phyloP scores from a whole-genome alignment of 192 early-diverging fungal genomes.

The Geranomyces michiganensis region DNA sequence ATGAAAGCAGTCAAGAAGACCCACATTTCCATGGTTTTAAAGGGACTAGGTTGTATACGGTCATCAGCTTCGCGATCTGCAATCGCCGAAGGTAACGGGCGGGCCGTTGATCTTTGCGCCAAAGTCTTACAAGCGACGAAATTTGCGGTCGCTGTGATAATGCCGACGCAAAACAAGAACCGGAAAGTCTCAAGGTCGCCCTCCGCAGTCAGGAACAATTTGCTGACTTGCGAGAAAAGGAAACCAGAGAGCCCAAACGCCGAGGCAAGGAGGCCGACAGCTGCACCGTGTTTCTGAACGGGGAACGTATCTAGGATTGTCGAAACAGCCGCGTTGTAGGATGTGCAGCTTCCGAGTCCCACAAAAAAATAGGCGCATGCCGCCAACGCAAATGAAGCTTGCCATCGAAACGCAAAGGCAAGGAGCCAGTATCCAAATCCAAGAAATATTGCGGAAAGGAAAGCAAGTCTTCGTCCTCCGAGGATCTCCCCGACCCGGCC shows the following conservation, averaged over 20 bases:
- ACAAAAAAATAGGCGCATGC: conserved; percentile 38
- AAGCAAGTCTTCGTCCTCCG: conserved; percentile 33
- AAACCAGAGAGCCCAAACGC: conserved; percentile 50
- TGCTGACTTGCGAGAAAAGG: conserved; percentile 42
- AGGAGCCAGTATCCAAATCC: conserved; percentile 21
- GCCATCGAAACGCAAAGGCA: neutral
- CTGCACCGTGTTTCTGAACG: conserved; percentile 37
- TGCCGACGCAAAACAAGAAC: conserved; percentile 44
- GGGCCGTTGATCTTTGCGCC: conserved; percentile 6
- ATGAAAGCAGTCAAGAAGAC: conserved; percentile 39
- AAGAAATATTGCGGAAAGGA: conserved; percentile 13
- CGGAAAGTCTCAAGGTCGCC: conserved; percentile 22
- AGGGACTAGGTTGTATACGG: conserved; percentile 16
- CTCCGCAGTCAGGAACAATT: conserved; percentile 15
- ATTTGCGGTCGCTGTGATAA: conserved; percentile 25
- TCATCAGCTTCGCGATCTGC: neutral
- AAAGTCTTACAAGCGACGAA: conserved; percentile 25
- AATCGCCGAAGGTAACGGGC: neutral
- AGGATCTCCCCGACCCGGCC: conserved; percentile 53
- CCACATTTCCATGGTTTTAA: conserved; percentile 38
- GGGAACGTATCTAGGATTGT: conserved; percentile 40
- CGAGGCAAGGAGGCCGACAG: conserved; percentile 42
- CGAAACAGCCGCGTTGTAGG: conserved; percentile 34
- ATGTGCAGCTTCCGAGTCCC: conserved; percentile 37
- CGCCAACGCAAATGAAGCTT: conserved; percentile 1